These are phyloP conservation scores for Tolypocladium album DNA, from an alignment of 2,329 filamentous ascomycete species.

Conservation along the genomic window DNA sequence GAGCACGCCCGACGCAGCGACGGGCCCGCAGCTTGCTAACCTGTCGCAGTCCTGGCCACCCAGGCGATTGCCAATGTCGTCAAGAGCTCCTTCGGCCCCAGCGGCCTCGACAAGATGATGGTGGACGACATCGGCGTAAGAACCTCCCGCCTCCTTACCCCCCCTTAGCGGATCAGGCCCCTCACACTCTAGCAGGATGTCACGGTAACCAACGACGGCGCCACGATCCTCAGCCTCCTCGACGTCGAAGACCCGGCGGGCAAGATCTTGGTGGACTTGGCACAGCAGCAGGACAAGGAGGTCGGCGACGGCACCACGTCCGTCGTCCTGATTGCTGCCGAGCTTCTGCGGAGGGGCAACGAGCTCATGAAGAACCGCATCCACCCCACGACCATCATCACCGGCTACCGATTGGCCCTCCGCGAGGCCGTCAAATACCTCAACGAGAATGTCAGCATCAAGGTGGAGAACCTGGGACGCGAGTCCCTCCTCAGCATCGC, in stretches of 20 bases:
- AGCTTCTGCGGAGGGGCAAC: conserved; percentile 87
- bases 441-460: conserved; percentile 95
- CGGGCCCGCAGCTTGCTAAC: conserved; percentile 4
- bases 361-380: conserved; percentile 99
- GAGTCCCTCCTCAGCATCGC: conserved; percentile 91
- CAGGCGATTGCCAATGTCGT: conserved; percentile 98
- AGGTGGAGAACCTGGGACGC: conserved; percentile 81
- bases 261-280: conserved; percentile 95
- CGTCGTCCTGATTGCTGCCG: conserved; percentile 92
- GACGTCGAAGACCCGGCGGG: conserved; percentile 97
- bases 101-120: conserved; percentile 99
- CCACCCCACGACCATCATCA: conserved; percentile 98
- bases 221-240: conserved; percentile 87
- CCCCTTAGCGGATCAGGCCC: neutral
- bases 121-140: conserved; percentile 95
- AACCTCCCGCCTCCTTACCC: conserved; percentile 1
- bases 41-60: conserved; percentile 66
- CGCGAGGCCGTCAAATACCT: conserved; percentile 97
- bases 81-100: conserved; percentile 96
- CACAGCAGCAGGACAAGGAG: conserved; percentile 98
- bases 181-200: conserved; percentile 55
- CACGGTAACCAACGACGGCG: conserved; percentile 97
- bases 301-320: conserved; percentile 97
- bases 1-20: conserved; percentile 5
- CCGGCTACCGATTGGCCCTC: conserved; percentile 88